These are phyloP conservation scores for Panicum hallii DNA, from an alignment of 202 grass and related monocot species.

Conservation along the genomic window DNA sequence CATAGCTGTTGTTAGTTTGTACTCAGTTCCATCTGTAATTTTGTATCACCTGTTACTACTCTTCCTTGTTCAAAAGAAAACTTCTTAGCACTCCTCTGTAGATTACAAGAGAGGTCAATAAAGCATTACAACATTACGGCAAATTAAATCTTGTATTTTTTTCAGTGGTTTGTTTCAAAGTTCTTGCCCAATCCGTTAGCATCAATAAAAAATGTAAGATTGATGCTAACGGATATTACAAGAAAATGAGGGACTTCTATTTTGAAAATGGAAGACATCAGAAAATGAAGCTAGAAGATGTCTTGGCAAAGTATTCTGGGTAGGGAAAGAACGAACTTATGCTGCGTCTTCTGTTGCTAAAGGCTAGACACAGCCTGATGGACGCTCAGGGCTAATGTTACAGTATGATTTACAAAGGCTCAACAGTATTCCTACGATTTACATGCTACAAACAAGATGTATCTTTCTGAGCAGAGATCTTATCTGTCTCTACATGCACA, in stretches of 20 bases:
- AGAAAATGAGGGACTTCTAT: not conserved
- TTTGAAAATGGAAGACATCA: not conserved
- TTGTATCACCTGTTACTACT: conserved; percentile 36
- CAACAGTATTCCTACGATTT: conserved; percentile 61
- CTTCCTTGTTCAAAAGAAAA: conserved; percentile 16
- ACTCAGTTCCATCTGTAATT: conserved; percentile 47
- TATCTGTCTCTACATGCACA: conserved; percentile 47
- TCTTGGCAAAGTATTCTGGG: not conserved
- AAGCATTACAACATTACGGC: conserved; percentile 45
- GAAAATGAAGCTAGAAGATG: conserved; percentile 24
- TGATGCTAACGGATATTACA: not conserved
- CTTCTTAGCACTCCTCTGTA: conserved; percentile 35
- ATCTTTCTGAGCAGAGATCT: conserved; percentile 39
- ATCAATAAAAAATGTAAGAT: not conserved
- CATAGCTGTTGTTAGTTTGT: conserved; percentile 57
- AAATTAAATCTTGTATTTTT: conserved; percentile 14
- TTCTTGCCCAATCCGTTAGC: conserved; percentile 3
- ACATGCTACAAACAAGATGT: conserved; percentile 61
- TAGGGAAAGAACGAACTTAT: conserved; percentile 5
- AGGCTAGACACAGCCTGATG: conserved; percentile 27
- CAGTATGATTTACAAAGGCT: conserved; percentile 56
- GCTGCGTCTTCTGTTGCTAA: conserved; percentile 35
- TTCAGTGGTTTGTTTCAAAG: not conserved
- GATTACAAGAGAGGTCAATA: conserved; percentile 52
- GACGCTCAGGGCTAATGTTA: conserved; percentile 42